A percentile compares a stretch with the other conserved stretches of the same genome.
Conservation (phyloP, 139 green algal genomes). For the Chlorella sp. region DNA sequence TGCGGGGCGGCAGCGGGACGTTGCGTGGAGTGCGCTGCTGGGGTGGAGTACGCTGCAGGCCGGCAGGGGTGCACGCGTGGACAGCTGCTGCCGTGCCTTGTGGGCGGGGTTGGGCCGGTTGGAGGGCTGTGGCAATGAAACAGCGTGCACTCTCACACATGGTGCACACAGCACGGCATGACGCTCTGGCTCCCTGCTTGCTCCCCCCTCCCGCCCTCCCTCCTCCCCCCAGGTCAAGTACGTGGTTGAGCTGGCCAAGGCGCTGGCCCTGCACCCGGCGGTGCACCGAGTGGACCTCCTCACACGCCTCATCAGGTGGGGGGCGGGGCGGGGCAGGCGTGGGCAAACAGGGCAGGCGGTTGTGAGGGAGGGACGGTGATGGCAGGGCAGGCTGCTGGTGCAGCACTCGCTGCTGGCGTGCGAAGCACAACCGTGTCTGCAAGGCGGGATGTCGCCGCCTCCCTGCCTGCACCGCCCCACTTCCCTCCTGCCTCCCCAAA, state of each 20-base stretch:
- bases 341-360: not conserved
- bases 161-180: too few species aligned
- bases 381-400: too few species aligned
- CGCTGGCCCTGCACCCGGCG: slow-evolving; percentile 83
- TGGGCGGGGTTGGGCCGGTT: not conserved
- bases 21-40: too few species aligned
- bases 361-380: not conserved
- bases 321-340: not conserved
- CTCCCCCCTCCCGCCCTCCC: not conserved
- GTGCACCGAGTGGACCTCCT: slow-evolving; percentile 96
- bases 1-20: slow-evolving; percentile 10
- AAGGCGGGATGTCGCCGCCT: too few species aligned
- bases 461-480: not conserved
- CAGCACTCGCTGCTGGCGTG: too few species aligned
- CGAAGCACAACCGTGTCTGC: too few species aligned
- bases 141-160: too few species aligned
- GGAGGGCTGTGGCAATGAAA: not conserved
- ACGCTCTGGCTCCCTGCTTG: too few species aligned
- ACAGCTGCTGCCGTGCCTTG: not conserved
- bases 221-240: slow-evolving; percentile 71
- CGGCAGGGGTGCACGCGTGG: not conserved
- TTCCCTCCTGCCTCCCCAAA: not conserved
- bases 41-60: not conserved
- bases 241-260: slow-evolving; percentile 93
- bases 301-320: slow-evolving; percentile 78